phyloP scores from a whole-genome alignment of 352 stramenopile genomes.

The Phytophthora foliorum region DNA sequence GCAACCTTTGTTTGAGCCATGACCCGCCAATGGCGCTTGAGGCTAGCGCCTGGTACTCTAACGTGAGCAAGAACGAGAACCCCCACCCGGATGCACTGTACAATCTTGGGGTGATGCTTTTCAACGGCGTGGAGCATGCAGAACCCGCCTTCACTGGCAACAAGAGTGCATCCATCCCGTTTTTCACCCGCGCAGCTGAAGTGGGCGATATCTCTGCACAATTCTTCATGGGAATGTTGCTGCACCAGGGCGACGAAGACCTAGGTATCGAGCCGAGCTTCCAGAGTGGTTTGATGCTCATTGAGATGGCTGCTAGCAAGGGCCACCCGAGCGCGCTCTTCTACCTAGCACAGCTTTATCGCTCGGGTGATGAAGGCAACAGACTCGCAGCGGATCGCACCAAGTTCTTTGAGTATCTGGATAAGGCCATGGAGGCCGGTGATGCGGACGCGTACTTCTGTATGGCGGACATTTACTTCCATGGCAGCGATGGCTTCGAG shows the following conservation, averaged over 20 bases:
- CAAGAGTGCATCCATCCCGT: conserved; percentile 69
- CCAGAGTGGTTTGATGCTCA: conserved; percentile 74
- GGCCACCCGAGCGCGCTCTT: conserved; percentile 80
- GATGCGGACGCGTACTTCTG: conserved; percentile 86
- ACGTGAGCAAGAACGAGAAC: conserved; percentile 57
- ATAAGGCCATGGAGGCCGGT: conserved; percentile 64
- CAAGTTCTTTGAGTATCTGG: conserved; percentile 74
- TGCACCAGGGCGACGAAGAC: conserved; percentile 81
- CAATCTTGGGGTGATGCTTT: conserved; percentile 86
- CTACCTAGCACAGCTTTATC: conserved; percentile 91
- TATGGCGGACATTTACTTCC: conserved; percentile 90
- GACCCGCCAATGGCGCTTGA: conserved; percentile 78
- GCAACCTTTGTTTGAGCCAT: conserved; percentile 84
- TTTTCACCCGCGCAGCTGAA: conserved; percentile 84
- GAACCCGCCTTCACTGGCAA: conserved; percentile 72
- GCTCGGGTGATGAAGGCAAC: conserved; percentile 71
- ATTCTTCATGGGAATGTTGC: conserved; percentile 88
- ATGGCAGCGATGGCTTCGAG: conserved; percentile 81
- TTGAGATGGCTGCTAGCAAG: conserved; percentile 77
- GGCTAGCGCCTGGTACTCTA: conserved; percentile 81
- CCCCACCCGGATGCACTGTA: conserved; percentile 86
- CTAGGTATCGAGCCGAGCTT: conserved; percentile 72
- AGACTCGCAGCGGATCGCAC: conserved; percentile 53
- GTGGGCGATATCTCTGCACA: conserved; percentile 81
- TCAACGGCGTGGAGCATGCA: conserved; percentile 76